Conservation (phyloP, 2,329 filamentous ascomycete species). For the Didymella sp. region DNA sequence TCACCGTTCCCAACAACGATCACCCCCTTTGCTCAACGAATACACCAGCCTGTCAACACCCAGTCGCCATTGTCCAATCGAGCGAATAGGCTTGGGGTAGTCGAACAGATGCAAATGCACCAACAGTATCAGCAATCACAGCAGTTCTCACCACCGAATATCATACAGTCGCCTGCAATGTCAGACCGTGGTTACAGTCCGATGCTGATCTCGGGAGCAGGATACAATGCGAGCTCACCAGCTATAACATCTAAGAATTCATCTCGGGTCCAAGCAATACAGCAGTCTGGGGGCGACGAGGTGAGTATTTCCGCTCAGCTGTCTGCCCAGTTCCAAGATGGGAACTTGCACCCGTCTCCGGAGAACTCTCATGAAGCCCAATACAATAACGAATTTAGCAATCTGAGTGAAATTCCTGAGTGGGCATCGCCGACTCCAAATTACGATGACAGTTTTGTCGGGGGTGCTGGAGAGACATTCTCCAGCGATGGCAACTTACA, state of each 20-base stretch:
- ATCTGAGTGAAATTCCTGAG: background rate
- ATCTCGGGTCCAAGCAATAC: background rate
- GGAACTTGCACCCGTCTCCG: background rate
- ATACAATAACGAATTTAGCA: background rate
- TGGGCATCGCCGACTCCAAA: background rate
- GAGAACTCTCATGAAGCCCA: background rate
- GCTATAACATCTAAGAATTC: background rate
- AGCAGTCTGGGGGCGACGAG: background rate
- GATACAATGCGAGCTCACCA: background rate
- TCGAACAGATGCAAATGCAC: background rate
- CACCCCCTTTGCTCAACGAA: background rate
- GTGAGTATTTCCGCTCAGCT: background rate
- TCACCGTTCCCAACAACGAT: background rate
- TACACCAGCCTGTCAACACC: background rate
- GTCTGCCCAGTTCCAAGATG: background rate
- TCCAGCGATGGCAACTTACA: background rate
- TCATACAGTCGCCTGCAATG: background rate
- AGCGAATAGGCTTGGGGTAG: background rate
- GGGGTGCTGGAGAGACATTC: too few relatives aligned
- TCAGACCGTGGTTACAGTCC: background rate
- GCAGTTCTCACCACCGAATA: background rate
- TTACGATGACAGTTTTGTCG: too few relatives aligned
- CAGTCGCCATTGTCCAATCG: background rate
- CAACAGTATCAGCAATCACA: background rate
- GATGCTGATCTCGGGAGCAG: background rate